Evolutionary conservation across 768 basidiomycete species (phyloP).

Genomic region (Favolaschia claudopus): DNA sequence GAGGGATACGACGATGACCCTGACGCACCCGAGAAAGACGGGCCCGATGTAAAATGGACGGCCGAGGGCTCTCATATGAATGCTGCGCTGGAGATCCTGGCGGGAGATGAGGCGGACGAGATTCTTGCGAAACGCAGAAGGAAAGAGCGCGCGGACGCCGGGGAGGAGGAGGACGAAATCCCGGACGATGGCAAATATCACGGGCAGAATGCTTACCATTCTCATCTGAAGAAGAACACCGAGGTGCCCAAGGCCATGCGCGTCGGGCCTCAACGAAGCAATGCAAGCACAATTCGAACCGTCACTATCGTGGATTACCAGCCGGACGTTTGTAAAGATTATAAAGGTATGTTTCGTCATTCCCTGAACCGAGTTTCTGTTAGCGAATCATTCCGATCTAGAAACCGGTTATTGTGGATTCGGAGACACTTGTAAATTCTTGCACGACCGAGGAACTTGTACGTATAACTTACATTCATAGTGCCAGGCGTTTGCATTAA

Average conservation of each 20-base stretch:
- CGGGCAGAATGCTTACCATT: slow-evolving; percentile 83
- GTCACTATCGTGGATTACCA: slow-evolving; percentile 98
- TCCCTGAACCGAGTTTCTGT: not conserved
- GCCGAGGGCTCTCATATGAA: slow-evolving; percentile 78
- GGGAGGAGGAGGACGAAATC: slow-evolving; percentile 63
- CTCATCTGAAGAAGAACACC: slow-evolving; percentile 81
- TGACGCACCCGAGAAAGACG: slow-evolving; percentile 63
- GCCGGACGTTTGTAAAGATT: slow-evolving; percentile 99
- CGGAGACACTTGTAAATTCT: slow-evolving; percentile 98
- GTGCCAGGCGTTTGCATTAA: slow-evolving; percentile 5
- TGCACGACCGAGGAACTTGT: slow-evolving; percentile 98
- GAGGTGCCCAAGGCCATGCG: slow-evolving; percentile 90
- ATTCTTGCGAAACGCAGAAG: slow-evolving; percentile 73
- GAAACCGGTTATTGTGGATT: slow-evolving; percentile 99
- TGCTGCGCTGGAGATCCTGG: slow-evolving; percentile 76
- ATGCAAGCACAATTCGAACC: slow-evolving; percentile 82
- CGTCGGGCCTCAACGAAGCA: slow-evolving; percentile 79
- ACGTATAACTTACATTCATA: slow-evolving; percentile 43
- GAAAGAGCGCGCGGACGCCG: slow-evolving; percentile 59
- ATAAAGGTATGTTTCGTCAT: slow-evolving; percentile 78
- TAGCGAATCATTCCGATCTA: slow-evolving; percentile 40
- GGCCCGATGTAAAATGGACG: slow-evolving; percentile 81
- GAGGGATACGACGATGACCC: slow-evolving; percentile 48
- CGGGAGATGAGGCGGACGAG: slow-evolving; percentile 84
- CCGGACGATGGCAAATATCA: slow-evolving; percentile 88